Conservation (phyloP, 139 green algal species). For the Pseudopediastrum boryanum region DNA sequence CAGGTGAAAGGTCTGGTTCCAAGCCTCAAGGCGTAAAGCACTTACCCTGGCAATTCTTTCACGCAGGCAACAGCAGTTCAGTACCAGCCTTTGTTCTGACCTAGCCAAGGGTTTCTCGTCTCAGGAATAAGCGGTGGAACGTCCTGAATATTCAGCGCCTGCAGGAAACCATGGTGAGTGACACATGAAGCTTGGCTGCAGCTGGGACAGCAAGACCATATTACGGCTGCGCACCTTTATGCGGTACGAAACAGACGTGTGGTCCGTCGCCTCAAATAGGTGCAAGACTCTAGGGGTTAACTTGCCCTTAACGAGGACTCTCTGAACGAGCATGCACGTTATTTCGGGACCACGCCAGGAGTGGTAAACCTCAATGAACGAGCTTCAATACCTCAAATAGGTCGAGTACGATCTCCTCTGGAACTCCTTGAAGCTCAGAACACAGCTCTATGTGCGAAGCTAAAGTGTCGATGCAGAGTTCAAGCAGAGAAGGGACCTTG, state of each 20-base stretch:
- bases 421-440: neutral
- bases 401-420: neutral
- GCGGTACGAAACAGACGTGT: neutral
- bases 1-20: too few species aligned
- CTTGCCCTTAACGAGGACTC: neutral
- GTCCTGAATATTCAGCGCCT: slow-evolving; percentile 21
- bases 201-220: too few species aligned
- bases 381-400: slow-evolving; percentile 1
- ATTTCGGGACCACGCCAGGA: too few species aligned
- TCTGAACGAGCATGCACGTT: slow-evolving; percentile 10
- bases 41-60: too few species aligned
- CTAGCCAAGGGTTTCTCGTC: slow-evolving; percentile 15
- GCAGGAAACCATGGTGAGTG: too few species aligned
- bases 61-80: too few species aligned
- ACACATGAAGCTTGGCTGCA: too few species aligned
- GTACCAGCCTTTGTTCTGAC: slow-evolving; percentile 7
- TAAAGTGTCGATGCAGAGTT: neutral
- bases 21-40: too few species aligned
- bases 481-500: too few species aligned
- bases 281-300: slow-evolving; percentile 19
- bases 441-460: slow-evolving; percentile 2
- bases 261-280: neutral
- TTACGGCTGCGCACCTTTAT: neutral
- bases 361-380: neutral
- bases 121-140: slow-evolving; percentile 6